Evolutionary conservation across 306 rosid species (phyloP), one percentile per base, ranked within the genome.

Genomic region (Fagus crenata): DNA sequence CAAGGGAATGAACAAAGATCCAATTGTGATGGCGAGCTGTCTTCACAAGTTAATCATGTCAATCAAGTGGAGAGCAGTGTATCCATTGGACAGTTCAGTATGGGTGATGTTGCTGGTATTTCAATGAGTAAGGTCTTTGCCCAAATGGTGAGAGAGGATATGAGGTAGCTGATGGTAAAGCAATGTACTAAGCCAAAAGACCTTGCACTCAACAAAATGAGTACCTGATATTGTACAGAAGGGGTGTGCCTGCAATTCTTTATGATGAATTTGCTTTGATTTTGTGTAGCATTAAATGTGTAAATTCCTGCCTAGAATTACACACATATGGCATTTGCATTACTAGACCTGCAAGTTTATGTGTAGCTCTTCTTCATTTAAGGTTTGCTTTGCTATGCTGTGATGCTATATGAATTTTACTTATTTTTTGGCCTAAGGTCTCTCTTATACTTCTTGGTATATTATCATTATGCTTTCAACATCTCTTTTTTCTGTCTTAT

Each of bases 71-170:
- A 79, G 46, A 77, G 75, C 18, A 86, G 85, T 53, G 78, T 81
- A 37, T 68, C 86, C 28, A 9, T 70, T 43, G 42, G 75, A 49
- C 84, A 84, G 63, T 75, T 74, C 81, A 87, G 84, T 70, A 35
- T 79, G 43, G 90, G 77, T 17, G 93, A 85, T 75, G 35, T 90
- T 33, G 85, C 81, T 37, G 90, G 81, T 59, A 67, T 89, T 67
- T 91, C 96, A 14, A 87, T 91, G 87, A 91, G 93, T 78, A 89
- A 81, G 85, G 87, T 91, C 4, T 91, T 91, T 81, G 91, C 91
- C 42, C 90, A 86, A 78, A 85, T 91, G 96, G 88, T 91, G 78
- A 79, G 67, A 49, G 96, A 87, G 71, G 96, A 89, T 49, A 79
- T 51, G 89, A 82, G 84, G 67, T 88, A 84, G 81, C 69, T 59